These are phyloP conservation scores for Alternaria consortialis DNA, from an alignment of 2,329 filamentous ascomycete species.

Conservation along the genomic window DNA sequence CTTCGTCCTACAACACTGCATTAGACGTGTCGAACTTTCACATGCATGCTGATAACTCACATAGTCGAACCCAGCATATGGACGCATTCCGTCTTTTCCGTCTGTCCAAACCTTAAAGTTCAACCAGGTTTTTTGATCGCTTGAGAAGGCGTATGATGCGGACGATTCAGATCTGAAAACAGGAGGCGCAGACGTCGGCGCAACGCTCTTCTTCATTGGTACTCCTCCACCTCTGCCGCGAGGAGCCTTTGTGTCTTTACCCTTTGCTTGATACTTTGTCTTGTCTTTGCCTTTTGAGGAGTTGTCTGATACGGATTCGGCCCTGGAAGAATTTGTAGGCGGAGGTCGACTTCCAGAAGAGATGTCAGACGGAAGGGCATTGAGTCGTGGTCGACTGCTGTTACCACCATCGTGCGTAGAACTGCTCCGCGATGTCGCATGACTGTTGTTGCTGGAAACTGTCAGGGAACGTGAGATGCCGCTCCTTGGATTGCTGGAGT, in stretches of 20 bases:
- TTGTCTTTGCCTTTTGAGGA: conserved; percentile 46
- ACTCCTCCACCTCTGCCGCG: conserved; percentile 52
- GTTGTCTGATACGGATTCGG: conserved; percentile 36
- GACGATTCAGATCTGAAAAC: conserved; percentile 38
- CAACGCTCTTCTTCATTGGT: conserved; percentile 41
- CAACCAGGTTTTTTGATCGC: conserved; percentile 42
- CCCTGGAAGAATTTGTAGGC: conserved; percentile 31
- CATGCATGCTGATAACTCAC: conserved; percentile 31
- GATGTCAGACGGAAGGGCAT: conserved; percentile 35
- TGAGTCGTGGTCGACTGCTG: conserved; percentile 26
- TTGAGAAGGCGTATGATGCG: conserved; percentile 28
- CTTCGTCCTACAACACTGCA: conserved; percentile 42
- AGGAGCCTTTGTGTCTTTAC: conserved; percentile 51
- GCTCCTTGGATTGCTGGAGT: conserved; percentile 25
- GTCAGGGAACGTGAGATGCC: conserved; percentile 39
- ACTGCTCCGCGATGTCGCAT: conserved; percentile 40
- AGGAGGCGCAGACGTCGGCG: conserved; percentile 23
- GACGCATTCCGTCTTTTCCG: conserved; percentile 37
- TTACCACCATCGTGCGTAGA: conserved; percentile 35
- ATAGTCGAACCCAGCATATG: conserved; percentile 50
- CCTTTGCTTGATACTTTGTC: conserved; percentile 46
- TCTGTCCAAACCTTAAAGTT: conserved; percentile 51
- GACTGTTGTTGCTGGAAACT: conserved; percentile 41
- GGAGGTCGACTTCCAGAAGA: conserved; percentile 28
- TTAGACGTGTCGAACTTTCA: conserved; percentile 1